Percentiles rank a stretch among this genome's conserved stretches.
Evolutionary conservation across 2,329 filamentous ascomycete species (phyloP).

Genomic region (Cladosporium sp.): DNA sequence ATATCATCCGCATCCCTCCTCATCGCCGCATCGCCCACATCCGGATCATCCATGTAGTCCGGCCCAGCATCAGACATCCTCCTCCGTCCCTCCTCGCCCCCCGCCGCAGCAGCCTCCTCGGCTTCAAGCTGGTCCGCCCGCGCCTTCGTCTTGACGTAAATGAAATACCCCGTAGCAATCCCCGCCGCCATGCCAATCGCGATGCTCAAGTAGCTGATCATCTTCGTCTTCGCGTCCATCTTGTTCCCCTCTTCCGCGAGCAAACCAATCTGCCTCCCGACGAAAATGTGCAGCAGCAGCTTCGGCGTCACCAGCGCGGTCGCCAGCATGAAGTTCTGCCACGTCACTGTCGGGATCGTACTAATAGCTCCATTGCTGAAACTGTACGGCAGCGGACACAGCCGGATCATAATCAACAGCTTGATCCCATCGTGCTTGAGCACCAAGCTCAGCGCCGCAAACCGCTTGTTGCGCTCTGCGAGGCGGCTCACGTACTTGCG

Average conservation of each 20-base stretch:
- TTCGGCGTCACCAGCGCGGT: slow-evolving; percentile 84
- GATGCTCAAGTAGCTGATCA: slow-evolving; percentile 83
- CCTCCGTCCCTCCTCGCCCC: slow-evolving; percentile 26
- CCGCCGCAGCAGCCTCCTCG: slow-evolving; percentile 43
- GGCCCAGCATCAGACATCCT: slow-evolving; percentile 32
- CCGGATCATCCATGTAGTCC: slow-evolving; percentile 48
- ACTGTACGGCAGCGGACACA: slow-evolving; percentile 91
- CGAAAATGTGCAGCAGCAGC: slow-evolving; percentile 86
- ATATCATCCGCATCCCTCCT: slow-evolving; percentile 54
- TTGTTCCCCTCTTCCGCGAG: slow-evolving; percentile 80
- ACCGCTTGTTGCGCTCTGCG: slow-evolving; percentile 80
- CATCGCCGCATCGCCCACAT: slow-evolving; percentile 41
- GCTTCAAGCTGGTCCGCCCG: slow-evolving; percentile 52
- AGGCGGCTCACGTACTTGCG: slow-evolving; percentile 76
- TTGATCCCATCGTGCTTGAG: slow-evolving; percentile 87
- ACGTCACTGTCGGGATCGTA: slow-evolving; percentile 85
- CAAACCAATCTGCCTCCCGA: slow-evolving; percentile 77
- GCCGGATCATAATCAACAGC: slow-evolving; percentile 84
- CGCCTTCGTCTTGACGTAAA: slow-evolving; percentile 66
- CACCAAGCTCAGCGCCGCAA: slow-evolving; percentile 83
- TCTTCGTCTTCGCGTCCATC: slow-evolving; percentile 77
- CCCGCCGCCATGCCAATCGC: slow-evolving; percentile 70
- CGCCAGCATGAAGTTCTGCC: slow-evolving; percentile 73
- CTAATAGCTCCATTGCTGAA: slow-evolving; percentile 92
- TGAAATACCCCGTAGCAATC: slow-evolving; percentile 74